Evolutionary conservation across 169 alveolate species (phyloP).

Genomic region (Eimeria brunetti): DNA sequence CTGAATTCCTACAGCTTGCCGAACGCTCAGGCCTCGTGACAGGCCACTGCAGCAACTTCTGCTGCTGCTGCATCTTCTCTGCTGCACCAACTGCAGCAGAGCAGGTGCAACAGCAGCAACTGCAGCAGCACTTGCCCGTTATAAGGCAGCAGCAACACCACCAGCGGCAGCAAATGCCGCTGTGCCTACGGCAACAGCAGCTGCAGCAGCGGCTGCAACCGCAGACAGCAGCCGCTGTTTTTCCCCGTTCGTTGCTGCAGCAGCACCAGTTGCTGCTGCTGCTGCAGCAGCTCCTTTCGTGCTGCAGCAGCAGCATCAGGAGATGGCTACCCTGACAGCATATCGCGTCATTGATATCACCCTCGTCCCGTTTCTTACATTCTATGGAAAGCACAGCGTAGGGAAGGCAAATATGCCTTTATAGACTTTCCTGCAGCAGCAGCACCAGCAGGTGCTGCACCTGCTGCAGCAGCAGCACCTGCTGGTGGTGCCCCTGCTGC

Average conservation of each 20-base stretch:
- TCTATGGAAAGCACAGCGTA: not conserved
- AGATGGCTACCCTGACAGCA: not conserved
- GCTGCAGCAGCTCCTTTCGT: not conserved
- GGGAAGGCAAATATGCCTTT: not conserved
- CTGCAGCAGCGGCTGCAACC: not conserved
- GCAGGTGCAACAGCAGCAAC: not conserved
- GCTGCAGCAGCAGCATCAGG: not conserved
- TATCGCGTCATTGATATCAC: not conserved
- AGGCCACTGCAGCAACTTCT: too few species aligned
- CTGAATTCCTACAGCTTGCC: too few species aligned
- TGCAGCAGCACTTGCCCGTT: not conserved
- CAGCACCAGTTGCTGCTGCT: not conserved
- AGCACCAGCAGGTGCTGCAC: constrained; percentile 24
- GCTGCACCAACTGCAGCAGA: not conserved
- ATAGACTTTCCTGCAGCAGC: constrained; percentile 9
- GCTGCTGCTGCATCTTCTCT: too few species aligned
- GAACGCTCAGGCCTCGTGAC: too few species aligned
- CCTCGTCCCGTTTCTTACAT: not conserved
- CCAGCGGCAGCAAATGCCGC: constrained; percentile 8
- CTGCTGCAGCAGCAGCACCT: too few species aligned
- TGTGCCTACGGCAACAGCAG: not conserved
- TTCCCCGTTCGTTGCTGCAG: not conserved
- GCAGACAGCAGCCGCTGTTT: too few species aligned
- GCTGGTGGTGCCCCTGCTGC: too few species aligned
- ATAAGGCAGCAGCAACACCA: not conserved